Evolutionary conservation across 768 basidiomycete genomes (phyloP), one percentile per base, ranked within the genome.

Genomic region (Clitopilus passeckerianus): DNA sequence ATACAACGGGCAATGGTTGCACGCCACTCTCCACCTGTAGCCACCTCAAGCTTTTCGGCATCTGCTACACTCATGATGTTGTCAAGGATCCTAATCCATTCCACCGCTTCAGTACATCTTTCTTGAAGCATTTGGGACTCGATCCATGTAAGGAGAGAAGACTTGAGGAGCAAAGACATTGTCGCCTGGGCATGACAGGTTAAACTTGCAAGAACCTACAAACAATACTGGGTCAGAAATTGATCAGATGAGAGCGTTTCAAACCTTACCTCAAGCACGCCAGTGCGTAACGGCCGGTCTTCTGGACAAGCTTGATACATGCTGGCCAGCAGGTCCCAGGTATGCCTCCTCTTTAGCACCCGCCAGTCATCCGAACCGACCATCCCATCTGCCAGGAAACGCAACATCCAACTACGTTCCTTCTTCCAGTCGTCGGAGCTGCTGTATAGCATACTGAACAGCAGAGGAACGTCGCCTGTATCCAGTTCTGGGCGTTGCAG

Each of bases 401-500:
- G 80, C 34, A 96, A 74, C 27, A 96, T 95, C 95, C 95, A 98
- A 1, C 79, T 80, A n/a, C 93, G 79, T 66, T 96, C 93, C 71
- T 86, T 89, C 73, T 86, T 89, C 89, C 91, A 94, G 14, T 88
- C 87, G 41, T 91, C 88, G 20, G 79, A 80, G 59, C 76, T 82
- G 64, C 90, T 92, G 69, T 93, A 97, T 3, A 98, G 77, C 86
- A 96, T 88, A 10, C 78, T 78, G 67, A 92, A 98, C 5, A 99
- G 73, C 86, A 98, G 86, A 0, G 96, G 96, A 0, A 98, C 91
- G 67, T 98, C 95, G 0, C 74, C 76, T 0, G 75, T 74, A 66
- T 98, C 95, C 6, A 98, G 74, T 57, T 86, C 81, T 0, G 93
- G 88, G 1, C 96, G 85, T 71, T 97, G 95, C 0, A 98, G 81